These are phyloP conservation scores for Candida glucosophila DNA, from an alignment of 1,139 yeast species.

Conservation along the genomic window DNA sequence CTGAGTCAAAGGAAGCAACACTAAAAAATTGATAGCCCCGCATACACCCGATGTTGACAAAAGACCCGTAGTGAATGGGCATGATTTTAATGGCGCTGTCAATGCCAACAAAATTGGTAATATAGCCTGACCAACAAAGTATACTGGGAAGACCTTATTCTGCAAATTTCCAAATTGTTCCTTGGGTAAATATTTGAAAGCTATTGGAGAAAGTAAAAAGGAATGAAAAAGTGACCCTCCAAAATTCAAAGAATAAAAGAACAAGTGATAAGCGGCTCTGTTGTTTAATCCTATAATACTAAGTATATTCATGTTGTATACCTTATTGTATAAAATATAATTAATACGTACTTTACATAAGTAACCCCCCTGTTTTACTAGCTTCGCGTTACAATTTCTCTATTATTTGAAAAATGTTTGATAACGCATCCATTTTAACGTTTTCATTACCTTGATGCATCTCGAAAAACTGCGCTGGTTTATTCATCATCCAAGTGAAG, in stretches of 20 bases:
- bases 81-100: conserved; percentile 57
- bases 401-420: conserved; percentile 45
- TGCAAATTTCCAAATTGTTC: conserved; percentile 76
- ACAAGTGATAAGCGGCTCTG: conserved; percentile 28
- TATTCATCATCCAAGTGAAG: conserved; percentile 47
- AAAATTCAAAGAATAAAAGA: conserved; percentile 38
- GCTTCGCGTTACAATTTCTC: conserved; percentile 16
- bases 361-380: too few relatives aligned
- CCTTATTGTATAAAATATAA: too few relatives aligned
- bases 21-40: conserved; percentile 55
- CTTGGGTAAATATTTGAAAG: conserved; percentile 68
- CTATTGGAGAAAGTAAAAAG: conserved; percentile 74
- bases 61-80: conserved; percentile 40
- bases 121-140: conserved; percentile 66
- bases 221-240: conserved; percentile 87
- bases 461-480: conserved; percentile 30
- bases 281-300: conserved; percentile 24
- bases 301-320: too few relatives aligned
- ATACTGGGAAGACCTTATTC: conserved; percentile 68
- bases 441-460: conserved; percentile 37
- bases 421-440: conserved; percentile 38
- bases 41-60: conserved; percentile 48
- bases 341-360: too few relatives aligned
- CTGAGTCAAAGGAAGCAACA: conserved; percentile 60
- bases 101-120: conserved; percentile 60